Base-by-base conservation (phyloP, 2,329 filamentous ascomycete genomes). In the Microdochium paspali region DNA sequence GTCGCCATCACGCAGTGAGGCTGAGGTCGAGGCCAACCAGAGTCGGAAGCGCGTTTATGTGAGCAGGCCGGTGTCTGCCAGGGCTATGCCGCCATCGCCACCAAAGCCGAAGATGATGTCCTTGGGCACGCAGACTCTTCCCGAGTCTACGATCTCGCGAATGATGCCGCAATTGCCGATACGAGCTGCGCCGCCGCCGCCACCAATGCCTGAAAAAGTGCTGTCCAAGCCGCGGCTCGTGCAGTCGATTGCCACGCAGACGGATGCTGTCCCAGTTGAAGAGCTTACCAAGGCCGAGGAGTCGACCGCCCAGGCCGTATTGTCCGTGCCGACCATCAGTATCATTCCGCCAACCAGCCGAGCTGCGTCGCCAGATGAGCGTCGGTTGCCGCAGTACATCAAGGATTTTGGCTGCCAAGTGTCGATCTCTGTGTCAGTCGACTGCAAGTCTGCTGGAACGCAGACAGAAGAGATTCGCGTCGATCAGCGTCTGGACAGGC, bases 401-500 rank as follows among this genome's bases (percentile, higher is more conserved):
- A 96, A 90, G 63, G 89, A 89, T 64, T 82, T 85, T 53, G 83
- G 82, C 18, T 91, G 85, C 57, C 93, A 98, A 65, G 89, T 90
- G 24, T 74, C 75, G 31, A 70, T 81, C 44, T 64, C 73, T 10
- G 58, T 71, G 30, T 57, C 71, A 18, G 71, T 72, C 54, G 70
- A 68, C 35, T 83, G 75, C 48, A 73, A 67, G 43, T 80, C 77
- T 2, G 76, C 61, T 10, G 61, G 63, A 2, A 68, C 90, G 49
- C 93, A 98, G 69, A 98, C 93, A 0, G 90, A 97, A 56, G 87
- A 88, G 50, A 96, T 97, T 49, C 80, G 87, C 47, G 79, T 94
- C 5, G 90, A 95, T 60, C 80, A 81, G 67, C 80, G 90, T 51
- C 70, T 88, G 42, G 79, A 85, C 51, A 83, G 82, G 54, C 72